Evolutionary conservation across 805 yeast species (phyloP).

Genomic region (Wickerhamiella hasegawae): DNA sequence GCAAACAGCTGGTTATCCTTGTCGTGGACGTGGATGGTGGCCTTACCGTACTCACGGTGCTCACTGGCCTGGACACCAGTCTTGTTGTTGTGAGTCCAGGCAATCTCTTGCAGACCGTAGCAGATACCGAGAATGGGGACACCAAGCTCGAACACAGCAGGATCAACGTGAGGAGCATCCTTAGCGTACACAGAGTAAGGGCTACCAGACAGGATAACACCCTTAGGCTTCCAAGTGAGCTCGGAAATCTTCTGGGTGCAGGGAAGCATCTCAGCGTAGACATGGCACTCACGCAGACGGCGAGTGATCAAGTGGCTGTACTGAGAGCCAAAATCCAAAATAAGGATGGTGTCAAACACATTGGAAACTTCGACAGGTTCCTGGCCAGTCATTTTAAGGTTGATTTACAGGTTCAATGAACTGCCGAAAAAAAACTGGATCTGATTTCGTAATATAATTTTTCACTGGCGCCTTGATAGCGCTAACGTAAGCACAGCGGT

Average conservation of each 20-base stretch:
- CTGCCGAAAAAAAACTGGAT: too few relatives aligned
- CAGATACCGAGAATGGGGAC: slow-evolving; percentile 97
- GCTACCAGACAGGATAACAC: slow-evolving; percentile 91
- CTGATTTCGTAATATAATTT: too few relatives aligned
- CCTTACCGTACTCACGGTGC: slow-evolving; percentile 97
- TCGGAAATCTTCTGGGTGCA: slow-evolving; percentile 95
- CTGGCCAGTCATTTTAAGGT: not conserved
- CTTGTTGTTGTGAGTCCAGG: slow-evolving; percentile 84
- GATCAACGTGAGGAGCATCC: slow-evolving; percentile 96
- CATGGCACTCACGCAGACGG: slow-evolving; percentile 93
- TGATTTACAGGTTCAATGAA: too few relatives aligned
- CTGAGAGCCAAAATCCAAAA: slow-evolving; percentile 96
- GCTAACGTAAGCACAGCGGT: not conserved
- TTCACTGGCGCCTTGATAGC: not conserved
- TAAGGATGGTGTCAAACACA: slow-evolving; percentile 91
- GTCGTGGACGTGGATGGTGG: slow-evolving; percentile 67
- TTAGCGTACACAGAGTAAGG: slow-evolving; percentile 95
- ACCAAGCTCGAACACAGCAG: slow-evolving; percentile 70
- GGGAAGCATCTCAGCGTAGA: slow-evolving; percentile 98
- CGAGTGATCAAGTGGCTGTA: slow-evolving; percentile 94
- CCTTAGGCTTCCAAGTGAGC: slow-evolving; percentile 86
- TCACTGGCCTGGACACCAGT: slow-evolving; percentile 84
- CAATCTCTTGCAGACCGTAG: slow-evolving; percentile 98
- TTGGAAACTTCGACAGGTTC: slow-evolving; percentile 47
- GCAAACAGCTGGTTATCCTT: slow-evolving; percentile 53